Conservation (phyloP, 257 asterid genomes). For the Solanum medicagineum region DNA sequence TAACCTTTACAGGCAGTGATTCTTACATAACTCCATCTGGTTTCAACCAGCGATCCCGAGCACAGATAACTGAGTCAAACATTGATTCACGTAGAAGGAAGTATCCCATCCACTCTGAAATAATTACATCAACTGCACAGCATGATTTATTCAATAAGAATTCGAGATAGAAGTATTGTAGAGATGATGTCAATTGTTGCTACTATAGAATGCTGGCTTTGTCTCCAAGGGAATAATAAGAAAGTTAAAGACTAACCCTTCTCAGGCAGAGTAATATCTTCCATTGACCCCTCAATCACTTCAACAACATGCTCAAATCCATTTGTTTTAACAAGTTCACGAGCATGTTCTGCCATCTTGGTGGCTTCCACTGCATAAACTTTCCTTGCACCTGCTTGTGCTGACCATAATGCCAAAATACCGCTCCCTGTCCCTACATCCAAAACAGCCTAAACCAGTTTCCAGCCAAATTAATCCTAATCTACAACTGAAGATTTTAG, state of each 20-base stretch:
- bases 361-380: constrained; percentile 99
- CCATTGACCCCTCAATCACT: constrained; percentile 91
- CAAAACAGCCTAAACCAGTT: constrained; percentile 46
- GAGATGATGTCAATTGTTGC: not conserved
- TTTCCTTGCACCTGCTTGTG: constrained; percentile 96
- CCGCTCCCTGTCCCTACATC: constrained; percentile 99
- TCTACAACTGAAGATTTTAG: not conserved
- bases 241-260: constrained; percentile 39
- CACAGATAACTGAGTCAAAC: constrained; percentile 89
- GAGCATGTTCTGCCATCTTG: constrained; percentile 88
- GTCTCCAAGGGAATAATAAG: not conserved
- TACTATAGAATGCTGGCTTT: not conserved
- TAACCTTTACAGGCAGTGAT: not conserved
- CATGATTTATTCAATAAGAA: constrained; percentile 1
- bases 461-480: constrained; percentile 17
- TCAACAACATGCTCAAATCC: constrained; percentile 56
- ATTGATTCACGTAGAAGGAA: constrained; percentile 98
- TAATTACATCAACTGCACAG: constrained; percentile 75
- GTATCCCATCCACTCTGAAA: constrained; percentile 99
- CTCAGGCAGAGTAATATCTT: constrained; percentile 81
- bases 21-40: constrained; percentile 90
- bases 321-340: constrained; percentile 67
- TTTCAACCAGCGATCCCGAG: constrained; percentile 91
- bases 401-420: constrained; percentile 96
- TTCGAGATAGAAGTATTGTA: not conserved